These are phyloP conservation scores for Dimocarpus longan DNA, from an alignment of 345 rosid species.

Conservation along the genomic window DNA sequence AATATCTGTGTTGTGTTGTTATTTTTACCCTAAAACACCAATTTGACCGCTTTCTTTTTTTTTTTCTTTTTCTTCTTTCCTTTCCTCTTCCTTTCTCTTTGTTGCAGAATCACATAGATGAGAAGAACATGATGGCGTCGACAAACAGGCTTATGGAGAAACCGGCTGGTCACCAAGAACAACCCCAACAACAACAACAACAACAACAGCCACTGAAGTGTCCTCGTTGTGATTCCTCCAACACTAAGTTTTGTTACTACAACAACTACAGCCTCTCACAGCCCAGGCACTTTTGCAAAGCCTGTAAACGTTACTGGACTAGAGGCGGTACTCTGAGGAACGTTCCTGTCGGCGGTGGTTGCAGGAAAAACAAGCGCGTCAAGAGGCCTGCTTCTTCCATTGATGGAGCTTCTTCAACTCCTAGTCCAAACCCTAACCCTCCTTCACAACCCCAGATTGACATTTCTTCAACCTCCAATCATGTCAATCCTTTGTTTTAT, in stretches of 20 bases:
- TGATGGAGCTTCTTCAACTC: constrained; percentile 29
- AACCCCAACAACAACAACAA: constrained; percentile 29
- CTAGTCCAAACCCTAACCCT: constrained; percentile 32
- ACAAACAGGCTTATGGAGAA: constrained; percentile 43
- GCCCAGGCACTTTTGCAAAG: constrained; percentile 76
- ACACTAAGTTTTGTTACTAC: constrained; percentile 81
- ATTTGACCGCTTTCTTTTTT: constrained; percentile 23
- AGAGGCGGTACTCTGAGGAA: constrained; percentile 69
- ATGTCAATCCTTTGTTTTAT: constrained; percentile 60
- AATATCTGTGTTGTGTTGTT: constrained; percentile 39
- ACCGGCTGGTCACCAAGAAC: constrained; percentile 32
- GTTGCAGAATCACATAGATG: constrained; percentile 52
- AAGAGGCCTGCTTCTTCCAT: constrained; percentile 44
- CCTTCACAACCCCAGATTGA: constrained; percentile 40
- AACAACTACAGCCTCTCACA: constrained; percentile 79
- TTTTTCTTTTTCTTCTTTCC: constrained; percentile 24
- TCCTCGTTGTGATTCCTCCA: constrained; percentile 76
- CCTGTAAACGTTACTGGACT: constrained; percentile 78
- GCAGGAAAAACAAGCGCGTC: constrained; percentile 69
- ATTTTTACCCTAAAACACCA: constrained; percentile 34
- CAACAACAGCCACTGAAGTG: constrained; percentile 59
- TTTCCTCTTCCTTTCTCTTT: constrained; percentile 11
- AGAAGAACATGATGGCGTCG: constrained; percentile 57
- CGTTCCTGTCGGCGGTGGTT: constrained; percentile 79
- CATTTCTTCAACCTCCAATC: constrained; percentile 46